Evolutionary conservation across 1,139 yeast genomes (phyloP), one percentile per base, ranked within the genome.

Genomic region (Geotrichum bryndzae): DNA sequence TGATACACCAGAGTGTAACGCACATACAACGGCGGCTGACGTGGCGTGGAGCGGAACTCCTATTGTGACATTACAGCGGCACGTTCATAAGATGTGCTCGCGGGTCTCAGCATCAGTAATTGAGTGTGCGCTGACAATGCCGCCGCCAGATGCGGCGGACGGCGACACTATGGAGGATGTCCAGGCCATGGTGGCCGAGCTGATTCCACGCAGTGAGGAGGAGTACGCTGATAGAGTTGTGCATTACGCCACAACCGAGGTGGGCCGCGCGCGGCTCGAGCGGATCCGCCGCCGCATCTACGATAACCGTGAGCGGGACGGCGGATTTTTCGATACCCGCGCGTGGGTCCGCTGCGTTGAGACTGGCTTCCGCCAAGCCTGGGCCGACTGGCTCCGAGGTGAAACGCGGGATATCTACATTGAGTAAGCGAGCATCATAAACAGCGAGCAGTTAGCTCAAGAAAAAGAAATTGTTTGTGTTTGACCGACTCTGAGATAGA

Each of bases 11-110:
- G 76, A 74, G 57, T 74, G 77, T 62, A 74, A 73, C 58, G 77
- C 75, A 10, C 77, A 74, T 60, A 74, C 77, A n/a, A 74, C 77
- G 2, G 75, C 76, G 23, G 73, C 75, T 0, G 77, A 74, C 61
- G 75, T 73, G 29, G 58, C 70, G 51, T 74, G 77, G 77, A 65
- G 71, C 2, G 74, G 75, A 11, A 72, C 76, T 5, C 77, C 77
- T 0, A 68, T 74, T 23, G 63, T 74, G 35, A 73, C 76, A 3
- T 71, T 64, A 51, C 74, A 75, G 13, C 63, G 74, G 22, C 71
- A 74, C 59, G 59, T 58, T 48, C 68, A 71, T 62, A 74, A 74
- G 61, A 69, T 74, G 66, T 73, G 76, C 51, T 71, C 75, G 35
- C 65, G 77, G 11, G 70, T 74, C 11, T 70, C 74, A 8, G 68